phyloP scores from a whole-genome alignment of 2,329 filamentous ascomycete genomes.

The Zymoseptoria tritici region DNA sequence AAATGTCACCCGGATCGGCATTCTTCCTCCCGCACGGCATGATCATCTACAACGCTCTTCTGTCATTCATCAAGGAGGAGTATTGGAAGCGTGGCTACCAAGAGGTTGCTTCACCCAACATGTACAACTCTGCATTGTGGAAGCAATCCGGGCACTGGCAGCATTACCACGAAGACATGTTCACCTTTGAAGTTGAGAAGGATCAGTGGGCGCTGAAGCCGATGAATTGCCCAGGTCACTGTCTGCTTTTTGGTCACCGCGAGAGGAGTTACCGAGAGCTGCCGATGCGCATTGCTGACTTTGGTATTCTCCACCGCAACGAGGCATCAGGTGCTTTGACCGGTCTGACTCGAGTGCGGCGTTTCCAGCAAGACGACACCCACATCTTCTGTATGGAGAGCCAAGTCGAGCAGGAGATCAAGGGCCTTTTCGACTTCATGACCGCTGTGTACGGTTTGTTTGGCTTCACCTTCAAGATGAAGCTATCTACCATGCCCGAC shows the following conservation, averaged over 20 bases:
- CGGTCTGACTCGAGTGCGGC: conserved; percentile 82
- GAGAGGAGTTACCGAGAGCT: conserved; percentile 84
- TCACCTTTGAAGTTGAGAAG: conserved; percentile 77
- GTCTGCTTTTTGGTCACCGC: conserved; percentile 74
- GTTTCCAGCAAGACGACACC: conserved; percentile 93
- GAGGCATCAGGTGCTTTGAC: conserved; percentile 88
- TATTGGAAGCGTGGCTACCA: conserved; percentile 92
- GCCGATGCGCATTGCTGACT: conserved; percentile 88
- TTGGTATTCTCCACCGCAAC: conserved; percentile 90
- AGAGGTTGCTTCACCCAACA: conserved; percentile 92
- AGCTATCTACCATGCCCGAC: conserved; percentile 84
- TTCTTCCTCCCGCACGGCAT: conserved; percentile 78
- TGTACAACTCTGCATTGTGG: conserved; percentile 92
- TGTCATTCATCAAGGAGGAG: conserved; percentile 72
- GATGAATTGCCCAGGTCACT: conserved; percentile 98
- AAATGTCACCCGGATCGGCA: conserved; percentile 82
- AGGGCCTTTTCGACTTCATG: conserved; percentile 80
- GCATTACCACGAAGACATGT: conserved; percentile 94
- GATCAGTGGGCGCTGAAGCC: conserved; percentile 81
- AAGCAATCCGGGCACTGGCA: conserved; percentile 93
- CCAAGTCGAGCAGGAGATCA: conserved; percentile 69
- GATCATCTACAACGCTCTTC: conserved; percentile 84
- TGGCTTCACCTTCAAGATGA: conserved; percentile 86
- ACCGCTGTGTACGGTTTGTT: conserved; percentile 71
- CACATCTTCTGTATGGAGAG: conserved; percentile 91